Percentiles rank a stretch among this genome's conserved stretches.
Evolutionary conservation across 2,329 filamentous ascomycete genomes (phyloP).

Genomic region (Orbilia brochopaga): DNA sequence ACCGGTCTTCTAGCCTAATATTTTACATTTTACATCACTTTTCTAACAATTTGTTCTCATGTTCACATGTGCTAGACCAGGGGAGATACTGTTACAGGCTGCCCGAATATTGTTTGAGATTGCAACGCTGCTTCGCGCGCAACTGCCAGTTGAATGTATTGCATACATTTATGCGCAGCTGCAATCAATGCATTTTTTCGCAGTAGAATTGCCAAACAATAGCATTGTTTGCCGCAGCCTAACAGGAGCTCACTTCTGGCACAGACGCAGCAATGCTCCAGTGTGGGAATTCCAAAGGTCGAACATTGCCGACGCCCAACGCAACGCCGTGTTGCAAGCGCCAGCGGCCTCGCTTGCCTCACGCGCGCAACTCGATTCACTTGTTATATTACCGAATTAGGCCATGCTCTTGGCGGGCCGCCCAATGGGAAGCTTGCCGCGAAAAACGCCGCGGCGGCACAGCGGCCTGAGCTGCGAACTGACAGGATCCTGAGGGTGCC

Average conservation of each 20-base stretch:
- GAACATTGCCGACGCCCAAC: constrained; percentile 1
- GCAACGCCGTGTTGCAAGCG: constrained; percentile 39
- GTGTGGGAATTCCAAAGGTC: too few relatives aligned
- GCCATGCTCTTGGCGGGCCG: not conserved
- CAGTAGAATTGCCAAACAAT: constrained; percentile 25
- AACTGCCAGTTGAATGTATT: not conserved
- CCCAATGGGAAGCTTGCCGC: not conserved
- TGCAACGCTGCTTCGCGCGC: constrained; percentile 11
- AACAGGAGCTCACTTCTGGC: constrained; percentile 32
- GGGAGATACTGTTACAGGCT: too few relatives aligned
- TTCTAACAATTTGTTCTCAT: too few relatives aligned
- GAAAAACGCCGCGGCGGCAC: not conserved
- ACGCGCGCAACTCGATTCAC: constrained; percentile 9
- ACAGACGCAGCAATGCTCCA: constrained; percentile 32
- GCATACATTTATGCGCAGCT: not conserved
- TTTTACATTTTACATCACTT: too few relatives aligned
- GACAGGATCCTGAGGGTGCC: not conserved
- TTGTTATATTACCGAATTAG: not conserved
- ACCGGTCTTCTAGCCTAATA: too few relatives aligned
- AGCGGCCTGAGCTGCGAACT: not conserved
- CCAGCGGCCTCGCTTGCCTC: constrained; percentile 20
- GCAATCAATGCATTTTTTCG: not conserved
- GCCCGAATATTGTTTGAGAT: too few relatives aligned
- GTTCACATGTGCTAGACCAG: too few relatives aligned
- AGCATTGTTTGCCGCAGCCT: constrained; percentile 41